Evolutionary conservation across 495 filamentous ascomycete species (phyloP).

Genomic region (Mytilinidion resinicola): DNA sequence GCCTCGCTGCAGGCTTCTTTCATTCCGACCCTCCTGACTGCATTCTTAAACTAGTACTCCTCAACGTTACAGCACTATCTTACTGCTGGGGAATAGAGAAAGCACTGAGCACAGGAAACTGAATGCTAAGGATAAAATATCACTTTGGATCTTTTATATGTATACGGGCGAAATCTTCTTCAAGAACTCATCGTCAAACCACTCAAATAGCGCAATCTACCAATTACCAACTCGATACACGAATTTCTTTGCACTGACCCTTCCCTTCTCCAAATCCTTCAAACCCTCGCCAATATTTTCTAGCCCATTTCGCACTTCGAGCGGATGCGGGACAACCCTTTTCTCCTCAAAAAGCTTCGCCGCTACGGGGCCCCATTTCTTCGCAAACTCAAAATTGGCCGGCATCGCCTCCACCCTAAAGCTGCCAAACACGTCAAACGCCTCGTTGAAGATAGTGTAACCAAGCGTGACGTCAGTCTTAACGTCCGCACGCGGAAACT

Average conservation of each 20-base stretch:
- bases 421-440: slow-evolving; percentile 13
- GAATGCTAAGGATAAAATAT: no score
- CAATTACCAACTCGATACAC: slow-evolving; percentile 36
- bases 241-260: slow-evolving; percentile 56
- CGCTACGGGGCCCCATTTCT: slow-evolving; percentile 34
- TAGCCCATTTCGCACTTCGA: slow-evolving; percentile 40
- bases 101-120: no score
- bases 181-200: no score
- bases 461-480: slow-evolving; percentile 23
- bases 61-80: no score
- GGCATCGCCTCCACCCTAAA: slow-evolving; percentile 17
- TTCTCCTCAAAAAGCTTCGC: slow-evolving; percentile 44
- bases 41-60: no score
- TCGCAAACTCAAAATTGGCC: slow-evolving; percentile 39
- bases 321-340: slow-evolving; percentile 46
- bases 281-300: slow-evolving; percentile 49
- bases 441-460: slow-evolving; percentile 31
- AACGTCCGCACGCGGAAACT: slow-evolving; percentile 25
- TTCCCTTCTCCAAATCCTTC: slow-evolving; percentile 43
- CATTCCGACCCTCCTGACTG: no score
- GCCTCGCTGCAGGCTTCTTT: no score
- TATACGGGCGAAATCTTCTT: no score
- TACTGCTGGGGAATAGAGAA: no score
- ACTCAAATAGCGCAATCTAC: no score
- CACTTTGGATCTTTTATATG: no score